Conservation (phyloP, 2,329 filamentous ascomycete species). For the Colletotrichum tamarilloi region DNA sequence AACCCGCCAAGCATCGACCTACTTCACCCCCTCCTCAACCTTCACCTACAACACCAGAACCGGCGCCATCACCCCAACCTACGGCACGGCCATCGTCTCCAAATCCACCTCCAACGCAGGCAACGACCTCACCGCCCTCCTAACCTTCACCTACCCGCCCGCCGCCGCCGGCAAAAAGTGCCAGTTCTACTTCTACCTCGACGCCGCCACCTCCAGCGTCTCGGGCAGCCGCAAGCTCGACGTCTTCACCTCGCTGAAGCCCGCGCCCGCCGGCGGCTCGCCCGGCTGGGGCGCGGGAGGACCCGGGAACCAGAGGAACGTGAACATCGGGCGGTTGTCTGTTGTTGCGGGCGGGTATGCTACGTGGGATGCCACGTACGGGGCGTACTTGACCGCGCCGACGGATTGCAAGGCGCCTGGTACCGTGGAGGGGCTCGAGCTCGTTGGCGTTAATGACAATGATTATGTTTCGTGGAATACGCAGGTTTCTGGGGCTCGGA, state of each 20-base stretch:
- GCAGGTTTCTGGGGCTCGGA: constrained; percentile 24
- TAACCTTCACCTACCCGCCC: constrained; percentile 43
- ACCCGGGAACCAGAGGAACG: constrained; percentile 43
- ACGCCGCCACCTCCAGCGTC: constrained; percentile 29
- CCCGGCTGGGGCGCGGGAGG: constrained; percentile 39
- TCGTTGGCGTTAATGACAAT: constrained; percentile 33
- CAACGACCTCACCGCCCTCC: constrained; percentile 43
- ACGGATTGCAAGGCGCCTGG: constrained; percentile 34
- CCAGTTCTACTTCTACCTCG: constrained; percentile 42
- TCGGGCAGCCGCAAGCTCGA: constrained; percentile 42
- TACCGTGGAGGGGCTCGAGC: constrained; percentile 34
- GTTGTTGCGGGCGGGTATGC: constrained; percentile 15
- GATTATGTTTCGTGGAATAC: constrained; percentile 32
- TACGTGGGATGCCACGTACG: constrained; percentile 33
- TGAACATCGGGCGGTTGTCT: constrained; percentile 30
- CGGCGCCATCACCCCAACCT: constrained; percentile 38
- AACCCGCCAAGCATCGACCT: constrained; percentile 23
- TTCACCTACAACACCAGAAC: constrained; percentile 40
- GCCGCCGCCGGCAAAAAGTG: constrained; percentile 39
- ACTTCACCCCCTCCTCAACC: constrained; percentile 39
- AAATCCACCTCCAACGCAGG: constrained; percentile 40
- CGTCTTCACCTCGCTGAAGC: constrained; percentile 40
- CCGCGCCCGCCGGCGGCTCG: constrained; percentile 37
- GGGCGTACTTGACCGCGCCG: constrained; percentile 28
- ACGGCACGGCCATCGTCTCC: constrained; percentile 31